Evolutionary conservation across 768 basidiomycete genomes (phyloP).

Genomic region (Macrolepiota albuminosa): DNA sequence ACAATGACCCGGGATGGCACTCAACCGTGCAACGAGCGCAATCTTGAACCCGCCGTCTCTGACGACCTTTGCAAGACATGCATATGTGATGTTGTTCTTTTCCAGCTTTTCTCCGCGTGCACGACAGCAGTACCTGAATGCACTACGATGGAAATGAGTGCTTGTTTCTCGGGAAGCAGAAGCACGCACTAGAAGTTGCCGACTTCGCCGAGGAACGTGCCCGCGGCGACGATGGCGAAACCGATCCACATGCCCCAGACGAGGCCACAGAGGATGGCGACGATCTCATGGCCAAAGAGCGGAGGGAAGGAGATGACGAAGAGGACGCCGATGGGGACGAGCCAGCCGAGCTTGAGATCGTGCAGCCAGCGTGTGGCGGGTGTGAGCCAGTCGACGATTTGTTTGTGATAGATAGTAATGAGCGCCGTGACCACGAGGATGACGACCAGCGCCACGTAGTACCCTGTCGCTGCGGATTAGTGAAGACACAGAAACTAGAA

Average conservation of each 20-base stretch:
- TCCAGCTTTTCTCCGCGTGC: conserved; percentile 74
- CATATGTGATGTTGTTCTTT: conserved; percentile 50
- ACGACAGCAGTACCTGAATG: conserved; percentile 78
- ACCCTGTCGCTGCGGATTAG: conserved; percentile 27
- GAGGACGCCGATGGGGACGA: conserved; percentile 63
- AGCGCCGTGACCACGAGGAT: conserved; percentile 46
- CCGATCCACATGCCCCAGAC: conserved; percentile 89
- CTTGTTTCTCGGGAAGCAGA: not conserved
- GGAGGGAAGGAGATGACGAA: conserved; percentile 89
- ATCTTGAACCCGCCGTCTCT: conserved; percentile 88
- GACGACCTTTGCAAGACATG: conserved; percentile 61
- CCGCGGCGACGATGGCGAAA: conserved; percentile 81
- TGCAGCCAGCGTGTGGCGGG: conserved; percentile 66
- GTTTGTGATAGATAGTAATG: conserved; percentile 57
- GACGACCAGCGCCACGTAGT: conserved; percentile 46
- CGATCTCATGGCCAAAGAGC: conserved; percentile 89
- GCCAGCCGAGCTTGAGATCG: not conserved
- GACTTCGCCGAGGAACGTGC: conserved; percentile 81
- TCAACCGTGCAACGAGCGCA: conserved; percentile 70
- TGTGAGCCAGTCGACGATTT: conserved; percentile 68
- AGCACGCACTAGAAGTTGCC: conserved; percentile 77
- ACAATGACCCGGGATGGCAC: conserved; percentile 88
- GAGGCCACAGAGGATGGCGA: conserved; percentile 82
- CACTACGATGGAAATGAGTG: conserved; percentile 33
- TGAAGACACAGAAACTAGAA: not conserved